phyloP scores from a whole-genome alignment of 2,329 filamentous ascomycete species.

The Hypomyces rosellus region DNA sequence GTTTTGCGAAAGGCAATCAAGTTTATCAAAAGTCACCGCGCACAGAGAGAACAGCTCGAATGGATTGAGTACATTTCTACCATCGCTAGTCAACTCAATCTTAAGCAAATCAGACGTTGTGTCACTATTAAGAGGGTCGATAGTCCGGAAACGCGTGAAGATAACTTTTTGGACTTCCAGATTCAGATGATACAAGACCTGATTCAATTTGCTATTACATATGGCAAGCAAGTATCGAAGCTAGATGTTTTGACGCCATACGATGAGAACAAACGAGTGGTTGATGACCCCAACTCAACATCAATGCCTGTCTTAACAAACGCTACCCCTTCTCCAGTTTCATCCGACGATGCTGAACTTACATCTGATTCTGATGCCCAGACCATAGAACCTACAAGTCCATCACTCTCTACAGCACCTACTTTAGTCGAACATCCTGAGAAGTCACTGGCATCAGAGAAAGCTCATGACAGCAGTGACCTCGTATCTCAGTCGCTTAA shows the following conservation, averaged over 20 bases:
- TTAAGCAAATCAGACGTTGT: neutral
- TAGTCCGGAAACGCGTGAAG: neutral
- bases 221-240: no score
- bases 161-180: neutral
- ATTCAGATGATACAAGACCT: neutral
- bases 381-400: neutral
- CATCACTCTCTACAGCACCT: neutral
- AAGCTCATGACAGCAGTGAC: no score
- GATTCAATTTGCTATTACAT: neutral
- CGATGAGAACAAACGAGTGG: no score
- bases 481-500: neutral
- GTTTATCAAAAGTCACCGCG: neutral
- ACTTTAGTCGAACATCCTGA: neutral
- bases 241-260: no score
- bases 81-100: neutral
- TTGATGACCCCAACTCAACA: no score
- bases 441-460: no score
- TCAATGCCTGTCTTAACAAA: no score
- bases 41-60: no score
- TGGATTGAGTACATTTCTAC: neutral
- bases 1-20: constrained; percentile 1
- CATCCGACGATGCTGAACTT: no score
- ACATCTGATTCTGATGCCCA: neutral
- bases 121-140: neutral
- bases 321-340: no score